Evolutionary conservation across 2,329 filamentous ascomycete genomes (phyloP).

Genomic region (Setomelanomma holmii): DNA sequence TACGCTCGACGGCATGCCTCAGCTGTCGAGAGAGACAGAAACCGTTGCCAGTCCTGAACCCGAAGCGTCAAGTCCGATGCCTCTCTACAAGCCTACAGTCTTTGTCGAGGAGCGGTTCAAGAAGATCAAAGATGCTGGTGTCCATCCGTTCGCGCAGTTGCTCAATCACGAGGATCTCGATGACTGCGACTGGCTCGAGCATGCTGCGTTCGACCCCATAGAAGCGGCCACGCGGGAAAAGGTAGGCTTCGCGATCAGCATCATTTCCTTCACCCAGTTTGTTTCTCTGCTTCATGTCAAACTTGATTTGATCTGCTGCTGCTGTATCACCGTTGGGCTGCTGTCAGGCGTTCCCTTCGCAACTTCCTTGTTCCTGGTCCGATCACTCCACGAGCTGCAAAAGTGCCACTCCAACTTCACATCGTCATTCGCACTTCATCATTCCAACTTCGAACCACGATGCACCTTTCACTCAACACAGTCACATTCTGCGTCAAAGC

Average conservation of each 20-base stretch:
- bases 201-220: slow-evolving; percentile 63
- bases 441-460: neutral
- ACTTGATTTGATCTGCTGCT: slow-evolving; percentile 2
- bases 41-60: slow-evolving; percentile 23
- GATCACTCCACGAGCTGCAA: neutral
- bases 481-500: neutral
- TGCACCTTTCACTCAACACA: neutral
- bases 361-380: slow-evolving; percentile 13
- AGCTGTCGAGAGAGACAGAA: slow-evolving; percentile 45
- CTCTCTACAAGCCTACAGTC: slow-evolving; percentile 30
- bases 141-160: slow-evolving; percentile 76
- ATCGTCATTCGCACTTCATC: too few relatives aligned
- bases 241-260: slow-evolving; percentile 51
- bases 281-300: neutral
- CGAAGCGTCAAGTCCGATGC: slow-evolving; percentile 21
- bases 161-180: slow-evolving; percentile 72
- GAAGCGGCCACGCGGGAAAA: slow-evolving; percentile 67
- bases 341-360: slow-evolving; percentile 22
- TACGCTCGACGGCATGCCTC: slow-evolving; percentile 46
- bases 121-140: slow-evolving; percentile 56
- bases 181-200: slow-evolving; percentile 66
- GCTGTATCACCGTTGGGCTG: slow-evolving; percentile 20
- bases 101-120: slow-evolving; percentile 37
- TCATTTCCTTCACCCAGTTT: slow-evolving; percentile 5
- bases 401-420: too few relatives aligned